These are phyloP conservation scores for Schizopora paradoxa DNA, from an alignment of 1,284 basidiomycete genomes.

Conservation along the genomic window DNA sequence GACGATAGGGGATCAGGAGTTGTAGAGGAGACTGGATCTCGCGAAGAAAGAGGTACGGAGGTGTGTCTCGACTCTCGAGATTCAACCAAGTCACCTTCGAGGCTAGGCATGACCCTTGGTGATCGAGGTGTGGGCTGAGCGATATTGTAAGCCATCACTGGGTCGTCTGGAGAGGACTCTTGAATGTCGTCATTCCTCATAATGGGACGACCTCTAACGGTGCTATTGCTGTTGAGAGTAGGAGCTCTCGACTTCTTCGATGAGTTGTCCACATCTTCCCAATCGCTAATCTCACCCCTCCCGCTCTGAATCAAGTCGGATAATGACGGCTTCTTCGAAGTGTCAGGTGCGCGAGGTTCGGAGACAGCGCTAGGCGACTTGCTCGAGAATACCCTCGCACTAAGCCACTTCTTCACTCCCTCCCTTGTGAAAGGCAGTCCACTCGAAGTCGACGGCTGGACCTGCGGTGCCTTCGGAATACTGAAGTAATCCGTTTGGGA, in stretches of 20 bases:
- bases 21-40: slow-evolving; percentile 52
- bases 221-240: slow-evolving; percentile 38
- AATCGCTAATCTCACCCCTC: slow-evolving; percentile 52
- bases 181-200: slow-evolving; percentile 8
- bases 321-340: slow-evolving; percentile 54
- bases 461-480: slow-evolving; percentile 29
- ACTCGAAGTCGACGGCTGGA: slow-evolving; percentile 34
- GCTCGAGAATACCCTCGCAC: slow-evolving; percentile 32
- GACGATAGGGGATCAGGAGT: slow-evolving; percentile 71
- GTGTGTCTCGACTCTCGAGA: slow-evolving; percentile 12
- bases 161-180: slow-evolving; percentile 17
- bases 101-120: background rate
- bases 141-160: slow-evolving; percentile 10
- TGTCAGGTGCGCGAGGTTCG: slow-evolving; percentile 15
- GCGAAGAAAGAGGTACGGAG: slow-evolving; percentile 40
- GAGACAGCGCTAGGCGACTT: slow-evolving; percentile 6
- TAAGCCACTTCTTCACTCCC: slow-evolving; percentile 73
- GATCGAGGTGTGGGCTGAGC: slow-evolving; percentile 5
- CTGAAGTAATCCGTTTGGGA: slow-evolving; percentile 48
- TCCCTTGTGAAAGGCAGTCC: slow-evolving; percentile 63
- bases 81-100: slow-evolving; percentile 1
- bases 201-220: slow-evolving; percentile 18
- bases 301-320: slow-evolving; percentile 57
- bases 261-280: slow-evolving; percentile 51
- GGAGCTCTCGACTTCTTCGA: slow-evolving; percentile 39